phyloP scores from a whole-genome alignment of 208 protist species.

The Angomonas ambiguus region DNA sequence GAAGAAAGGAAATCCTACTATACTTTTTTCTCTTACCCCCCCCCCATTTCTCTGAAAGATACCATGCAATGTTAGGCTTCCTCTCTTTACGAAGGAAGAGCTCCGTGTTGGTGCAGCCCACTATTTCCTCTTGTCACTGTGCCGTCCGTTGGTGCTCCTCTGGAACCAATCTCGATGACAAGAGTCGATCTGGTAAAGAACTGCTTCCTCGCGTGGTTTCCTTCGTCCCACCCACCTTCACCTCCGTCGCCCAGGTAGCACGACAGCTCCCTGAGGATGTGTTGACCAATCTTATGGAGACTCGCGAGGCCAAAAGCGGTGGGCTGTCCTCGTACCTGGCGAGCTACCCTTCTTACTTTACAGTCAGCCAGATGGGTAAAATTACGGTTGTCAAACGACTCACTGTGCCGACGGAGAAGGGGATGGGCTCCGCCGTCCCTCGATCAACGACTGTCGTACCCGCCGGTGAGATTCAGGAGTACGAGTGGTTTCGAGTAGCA shows the following conservation, averaged over 20 bases:
- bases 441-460: constrained; percentile 7
- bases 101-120: not conserved
- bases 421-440: not conserved
- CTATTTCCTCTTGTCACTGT: not conserved
- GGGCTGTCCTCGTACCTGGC: constrained; percentile 7
- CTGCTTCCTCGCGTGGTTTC: not conserved
- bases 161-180: not conserved
- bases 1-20: not conserved
- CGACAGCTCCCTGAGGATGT: constrained; percentile 10
- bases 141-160: not conserved
- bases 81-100: not conserved
- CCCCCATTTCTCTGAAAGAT: not conserved
- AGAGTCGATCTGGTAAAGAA: not conserved
- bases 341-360: constrained; percentile 7
- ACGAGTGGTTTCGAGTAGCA: constrained; percentile 80
- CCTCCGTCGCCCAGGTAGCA: constrained; percentile 40
- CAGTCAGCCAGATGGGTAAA: not conserved
- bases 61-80: not conserved
- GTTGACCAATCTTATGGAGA: not conserved
- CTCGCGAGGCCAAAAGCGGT: not conserved
- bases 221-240: constrained; percentile 8
- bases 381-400: constrained; percentile 4
- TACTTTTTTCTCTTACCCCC: not conserved
- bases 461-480: constrained; percentile 45
- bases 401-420: not conserved